Conservation (phyloP, 2,329 filamentous ascomycete species). For the Colletotrichum trifolii region DNA sequence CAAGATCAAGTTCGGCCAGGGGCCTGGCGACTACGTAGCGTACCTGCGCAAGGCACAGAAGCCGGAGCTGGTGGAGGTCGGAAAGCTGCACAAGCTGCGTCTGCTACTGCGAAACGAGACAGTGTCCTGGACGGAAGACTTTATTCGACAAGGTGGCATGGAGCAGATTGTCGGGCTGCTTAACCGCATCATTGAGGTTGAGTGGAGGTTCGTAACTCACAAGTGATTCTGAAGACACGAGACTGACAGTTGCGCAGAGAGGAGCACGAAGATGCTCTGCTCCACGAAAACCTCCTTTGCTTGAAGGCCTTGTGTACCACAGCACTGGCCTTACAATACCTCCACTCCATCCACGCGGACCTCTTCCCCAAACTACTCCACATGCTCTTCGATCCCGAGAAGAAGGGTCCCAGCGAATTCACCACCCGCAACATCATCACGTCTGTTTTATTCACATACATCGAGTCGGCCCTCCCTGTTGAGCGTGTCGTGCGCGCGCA, state of each 20-base stretch:
- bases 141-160: slow-evolving; percentile 92
- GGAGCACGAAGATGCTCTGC: slow-evolving; percentile 92
- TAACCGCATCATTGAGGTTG: slow-evolving; percentile 92
- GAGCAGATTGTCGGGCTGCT: slow-evolving; percentile 87
- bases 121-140: slow-evolving; percentile 93
- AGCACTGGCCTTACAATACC: slow-evolving; percentile 82
- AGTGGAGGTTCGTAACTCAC: slow-evolving; percentile 82
- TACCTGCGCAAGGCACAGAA: slow-evolving; percentile 85
- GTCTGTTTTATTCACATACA: slow-evolving; percentile 88
- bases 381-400: slow-evolving; percentile 97
- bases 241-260: slow-evolving; percentile 67
- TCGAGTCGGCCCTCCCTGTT: slow-evolving; percentile 71
- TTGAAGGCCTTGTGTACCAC: slow-evolving; percentile 96
- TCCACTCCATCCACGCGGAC: slow-evolving; percentile 81
- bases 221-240: not conserved
- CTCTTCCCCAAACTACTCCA: slow-evolving; percentile 87
- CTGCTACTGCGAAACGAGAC: slow-evolving; percentile 93
- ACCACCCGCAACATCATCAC: slow-evolving; percentile 92
- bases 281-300: slow-evolving; percentile 92
- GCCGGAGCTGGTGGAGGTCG: slow-evolving; percentile 89
- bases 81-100: slow-evolving; percentile 91
- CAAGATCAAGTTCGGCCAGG: slow-evolving; percentile 78
- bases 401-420: slow-evolving; percentile 97
- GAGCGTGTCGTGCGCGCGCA: slow-evolving; percentile 76
- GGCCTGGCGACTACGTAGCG: slow-evolving; percentile 85